Base-by-base conservation (phyloP, 768 basidiomycete species). In the Suillus sp. region DNA sequence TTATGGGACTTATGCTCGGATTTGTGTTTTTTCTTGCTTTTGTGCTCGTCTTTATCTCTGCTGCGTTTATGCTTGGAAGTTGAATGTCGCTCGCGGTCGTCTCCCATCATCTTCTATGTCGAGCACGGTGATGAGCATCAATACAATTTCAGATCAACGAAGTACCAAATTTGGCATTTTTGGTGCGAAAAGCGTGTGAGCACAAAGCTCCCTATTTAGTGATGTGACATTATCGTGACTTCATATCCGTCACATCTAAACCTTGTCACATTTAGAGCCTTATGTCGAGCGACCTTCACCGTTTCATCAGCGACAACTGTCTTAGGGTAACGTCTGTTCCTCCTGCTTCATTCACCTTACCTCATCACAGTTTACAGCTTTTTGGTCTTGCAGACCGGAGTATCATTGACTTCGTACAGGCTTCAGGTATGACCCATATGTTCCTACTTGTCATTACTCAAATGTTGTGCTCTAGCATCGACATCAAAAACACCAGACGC, bases 371-470 rank as follows among this genome's bases (percentile, higher is more conserved):
- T 16, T 34, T 64, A 16, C 68, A 93, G 92, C 84, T 95, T 68
- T 90, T 96, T 69, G 92, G 92, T 61, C 83, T 93, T 53, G 88
- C 95, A 25, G 92, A 96, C 77, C 82, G 83, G 66, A 93, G 86
- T 67, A 92, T 91, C 64, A 86, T 94, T 68, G 90, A 94, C 79
- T 97, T 89, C 74, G 89, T 97, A 40, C 80, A 93, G 74, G 93
- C 93, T 56, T 88, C 91, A 76, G 94, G 93, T 90, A 66, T 45
- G 83, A 56, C 34, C 47, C n/a, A 5, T 7, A 16, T 13, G 18
- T 30, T 43, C 62, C 43, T 50, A 34, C 56, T 38, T 18, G 61
- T 50, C 70, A 40, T 38, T 30, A 25, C 51, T 57, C n/a, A 25
- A 20, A 45, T 37, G 14, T 48, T 57, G 7, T n/a, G 22, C 32